phyloP scores from a whole-genome alignment of 1,284 basidiomycete species.

The Cryptococcus hybrid region DNA sequence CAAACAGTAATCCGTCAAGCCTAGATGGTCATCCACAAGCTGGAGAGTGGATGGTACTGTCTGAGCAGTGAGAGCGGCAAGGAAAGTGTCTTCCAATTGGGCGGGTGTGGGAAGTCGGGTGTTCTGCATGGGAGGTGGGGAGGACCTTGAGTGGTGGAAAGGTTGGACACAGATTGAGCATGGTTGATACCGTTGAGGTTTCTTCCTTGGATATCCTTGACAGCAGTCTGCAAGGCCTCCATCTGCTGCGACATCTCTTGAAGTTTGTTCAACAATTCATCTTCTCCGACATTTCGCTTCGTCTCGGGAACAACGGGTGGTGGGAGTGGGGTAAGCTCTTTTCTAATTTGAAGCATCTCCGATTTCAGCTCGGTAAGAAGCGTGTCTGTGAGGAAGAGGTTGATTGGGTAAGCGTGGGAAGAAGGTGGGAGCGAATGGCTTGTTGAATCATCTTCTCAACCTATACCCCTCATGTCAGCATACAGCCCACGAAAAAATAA shows the following conservation, averaged over 20 bases:
- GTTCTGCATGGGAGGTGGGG: constrained; percentile 3
- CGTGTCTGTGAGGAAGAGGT: constrained; percentile 27
- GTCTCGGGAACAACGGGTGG: neutral
- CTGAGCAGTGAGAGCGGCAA: constrained; percentile 21
- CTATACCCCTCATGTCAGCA: neutral
- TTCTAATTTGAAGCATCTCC: constrained; percentile 39
- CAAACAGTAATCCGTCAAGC: constrained; percentile 20
- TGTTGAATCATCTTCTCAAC: neutral
- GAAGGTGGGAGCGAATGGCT: constrained; percentile 24
- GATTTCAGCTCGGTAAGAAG: constrained; percentile 33
- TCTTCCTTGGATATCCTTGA: neutral
- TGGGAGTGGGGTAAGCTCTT: constrained; percentile 19
- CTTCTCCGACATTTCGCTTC: neutral
- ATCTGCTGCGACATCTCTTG: neutral
- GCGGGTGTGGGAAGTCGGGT: constrained; percentile 6
- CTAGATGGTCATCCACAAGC: constrained; percentile 23
- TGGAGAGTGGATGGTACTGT: constrained; percentile 18
- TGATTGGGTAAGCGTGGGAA: constrained; percentile 12
- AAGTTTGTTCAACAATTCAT: neutral
- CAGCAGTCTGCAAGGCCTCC: neutral
- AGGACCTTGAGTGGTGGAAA: constrained; percentile 1
- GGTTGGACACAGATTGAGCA: constrained; percentile 2
- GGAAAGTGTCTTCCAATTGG: constrained; percentile 34
- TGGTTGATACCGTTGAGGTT: constrained; percentile 13
- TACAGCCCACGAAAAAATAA: neutral